Percentiles rank a stretch among this genome's conserved stretches.
Conservation (phyloP, 768 basidiomycete genomes). For the Phaffia tasmanica region DNA sequence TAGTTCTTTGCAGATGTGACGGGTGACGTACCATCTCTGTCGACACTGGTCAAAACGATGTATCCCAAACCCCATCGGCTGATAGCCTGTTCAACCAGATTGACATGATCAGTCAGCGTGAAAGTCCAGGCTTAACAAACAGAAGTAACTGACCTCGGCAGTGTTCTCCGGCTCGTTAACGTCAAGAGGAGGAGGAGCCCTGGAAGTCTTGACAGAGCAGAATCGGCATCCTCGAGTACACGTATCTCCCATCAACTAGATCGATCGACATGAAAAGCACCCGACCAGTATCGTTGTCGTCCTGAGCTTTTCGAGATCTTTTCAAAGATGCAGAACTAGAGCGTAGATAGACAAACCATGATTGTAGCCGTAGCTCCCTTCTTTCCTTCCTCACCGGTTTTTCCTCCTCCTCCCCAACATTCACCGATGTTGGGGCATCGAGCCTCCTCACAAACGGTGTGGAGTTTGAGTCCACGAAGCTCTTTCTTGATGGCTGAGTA, state of each 20-base stretch:
- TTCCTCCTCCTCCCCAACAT: slow-evolving; percentile 75
- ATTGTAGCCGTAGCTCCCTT: slow-evolving; percentile 92
- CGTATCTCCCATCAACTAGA: slow-evolving; percentile 93
- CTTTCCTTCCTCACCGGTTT: slow-evolving; percentile 58
- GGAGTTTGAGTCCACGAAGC: slow-evolving; percentile 74
- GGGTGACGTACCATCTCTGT: slow-evolving; percentile 69
- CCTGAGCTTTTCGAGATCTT: neutral
- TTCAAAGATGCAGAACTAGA: neutral
- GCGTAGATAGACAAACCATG: slow-evolving; percentile 54
- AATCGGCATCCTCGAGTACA: slow-evolving; percentile 97
- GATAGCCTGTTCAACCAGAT: slow-evolving; percentile 48
- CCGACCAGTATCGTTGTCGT: neutral
- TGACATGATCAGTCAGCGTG: too few relatives aligned
- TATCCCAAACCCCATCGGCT: slow-evolving; percentile 96
- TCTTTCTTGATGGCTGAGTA: slow-evolving; percentile 92
- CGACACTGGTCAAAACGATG: slow-evolving; percentile 91
- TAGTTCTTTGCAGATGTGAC: neutral
- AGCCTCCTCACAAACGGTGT: slow-evolving; percentile 98
- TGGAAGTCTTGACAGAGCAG: slow-evolving; percentile 91
- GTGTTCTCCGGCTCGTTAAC: slow-evolving; percentile 96
- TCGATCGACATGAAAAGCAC: neutral
- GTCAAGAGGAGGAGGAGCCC: slow-evolving; percentile 76
- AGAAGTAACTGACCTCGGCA: slow-evolving; percentile 48
- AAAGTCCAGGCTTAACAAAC: too few relatives aligned
- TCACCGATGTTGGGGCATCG: slow-evolving; percentile 99